Evolutionary conservation across 768 basidiomycete species (phyloP).

Genomic region (Leccinum sublutescens): DNA sequence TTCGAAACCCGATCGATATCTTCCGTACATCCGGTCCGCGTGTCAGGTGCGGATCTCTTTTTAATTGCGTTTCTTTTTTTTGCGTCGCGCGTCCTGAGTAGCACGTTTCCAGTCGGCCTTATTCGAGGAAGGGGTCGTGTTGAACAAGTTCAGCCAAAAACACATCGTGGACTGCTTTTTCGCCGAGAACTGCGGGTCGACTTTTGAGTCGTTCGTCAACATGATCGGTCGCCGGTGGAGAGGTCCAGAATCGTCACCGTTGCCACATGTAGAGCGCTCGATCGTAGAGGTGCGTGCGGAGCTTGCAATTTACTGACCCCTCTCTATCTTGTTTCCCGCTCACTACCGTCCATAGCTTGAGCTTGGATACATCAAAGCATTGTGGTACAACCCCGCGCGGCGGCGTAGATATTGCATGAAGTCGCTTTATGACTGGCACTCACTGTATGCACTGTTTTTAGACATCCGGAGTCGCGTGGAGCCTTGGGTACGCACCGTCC

Average conservation of each 20-base stretch:
- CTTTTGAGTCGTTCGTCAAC: slow-evolving; percentile 46
- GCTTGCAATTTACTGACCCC: neutral
- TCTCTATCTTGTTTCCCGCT: neutral
- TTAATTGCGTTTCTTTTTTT: neutral
- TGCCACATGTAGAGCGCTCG: slow-evolving; percentile 41
- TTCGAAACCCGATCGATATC: slow-evolving; percentile 37
- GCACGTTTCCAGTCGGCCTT: slow-evolving; percentile 48
- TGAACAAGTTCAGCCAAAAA: slow-evolving; percentile 47
- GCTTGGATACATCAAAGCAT: slow-evolving; percentile 53
- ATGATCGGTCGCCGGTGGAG: slow-evolving; percentile 40
- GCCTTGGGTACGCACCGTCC: slow-evolving; percentile 13
- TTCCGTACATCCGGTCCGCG: slow-evolving; percentile 62
- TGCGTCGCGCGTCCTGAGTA: neutral
- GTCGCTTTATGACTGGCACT: slow-evolving; percentile 63
- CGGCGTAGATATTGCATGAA: slow-evolving; percentile 65
- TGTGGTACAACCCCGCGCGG: slow-evolving; percentile 69
- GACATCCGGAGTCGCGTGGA: slow-evolving; percentile 20
- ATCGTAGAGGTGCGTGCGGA: slow-evolving; percentile 34
- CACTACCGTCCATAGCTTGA: slow-evolving; percentile 45
- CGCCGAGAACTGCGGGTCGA: slow-evolving; percentile 56
- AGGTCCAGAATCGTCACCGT: slow-evolving; percentile 34
- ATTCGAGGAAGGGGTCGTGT: slow-evolving; percentile 52
- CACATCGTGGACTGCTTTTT: slow-evolving; percentile 68
- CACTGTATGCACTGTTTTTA: slow-evolving; percentile 49
- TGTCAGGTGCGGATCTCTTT: slow-evolving; percentile 48